phyloP scores from a whole-genome alignment of 1,284 basidiomycete genomes.

The Malassezia psittaci region DNA sequence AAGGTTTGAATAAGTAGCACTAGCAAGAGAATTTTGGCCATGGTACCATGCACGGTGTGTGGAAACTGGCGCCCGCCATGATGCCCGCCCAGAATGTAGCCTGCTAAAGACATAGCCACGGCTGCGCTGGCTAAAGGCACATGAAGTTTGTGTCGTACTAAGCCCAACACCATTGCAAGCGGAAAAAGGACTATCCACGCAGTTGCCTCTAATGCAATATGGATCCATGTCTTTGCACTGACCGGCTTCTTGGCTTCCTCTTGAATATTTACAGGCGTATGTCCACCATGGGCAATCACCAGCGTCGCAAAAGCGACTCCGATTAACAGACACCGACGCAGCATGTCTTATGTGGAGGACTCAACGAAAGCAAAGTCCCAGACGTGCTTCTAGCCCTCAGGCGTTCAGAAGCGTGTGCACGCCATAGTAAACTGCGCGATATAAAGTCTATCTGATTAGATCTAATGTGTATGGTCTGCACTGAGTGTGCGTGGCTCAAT shows the following conservation, averaged over 20 bases:
- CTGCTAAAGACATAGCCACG: constrained; percentile 28
- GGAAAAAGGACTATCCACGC: constrained; percentile 42
- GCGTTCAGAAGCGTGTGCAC: too few relatives aligned
- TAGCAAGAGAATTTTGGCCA: constrained; percentile 33
- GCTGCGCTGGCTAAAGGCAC: constrained; percentile 35
- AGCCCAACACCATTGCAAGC: constrained; percentile 42
- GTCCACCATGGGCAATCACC: constrained; percentile 29
- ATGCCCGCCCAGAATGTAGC: constrained; percentile 38
- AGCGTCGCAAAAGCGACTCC: background rate
- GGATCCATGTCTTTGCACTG: constrained; percentile 40
- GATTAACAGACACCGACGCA: background rate
- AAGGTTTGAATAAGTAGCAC: constrained; percentile 54
- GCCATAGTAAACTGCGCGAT: background rate
- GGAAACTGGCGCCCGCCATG: constrained; percentile 40
- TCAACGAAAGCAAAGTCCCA: too few relatives aligned
- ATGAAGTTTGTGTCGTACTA: constrained; percentile 40
- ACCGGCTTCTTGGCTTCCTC: constrained; percentile 32
- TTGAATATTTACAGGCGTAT: constrained; percentile 20
- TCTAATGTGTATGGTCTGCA: background rate
- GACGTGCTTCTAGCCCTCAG: too few relatives aligned
- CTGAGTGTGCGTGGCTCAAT: background rate
- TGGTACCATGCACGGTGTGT: constrained; percentile 40
- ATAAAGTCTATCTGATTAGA: too few relatives aligned
- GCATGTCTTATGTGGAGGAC: background rate
- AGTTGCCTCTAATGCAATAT: constrained; percentile 33